phyloP scores from a whole-genome alignment of 345 rosid genomes.

The Combretum micranthum region DNA sequence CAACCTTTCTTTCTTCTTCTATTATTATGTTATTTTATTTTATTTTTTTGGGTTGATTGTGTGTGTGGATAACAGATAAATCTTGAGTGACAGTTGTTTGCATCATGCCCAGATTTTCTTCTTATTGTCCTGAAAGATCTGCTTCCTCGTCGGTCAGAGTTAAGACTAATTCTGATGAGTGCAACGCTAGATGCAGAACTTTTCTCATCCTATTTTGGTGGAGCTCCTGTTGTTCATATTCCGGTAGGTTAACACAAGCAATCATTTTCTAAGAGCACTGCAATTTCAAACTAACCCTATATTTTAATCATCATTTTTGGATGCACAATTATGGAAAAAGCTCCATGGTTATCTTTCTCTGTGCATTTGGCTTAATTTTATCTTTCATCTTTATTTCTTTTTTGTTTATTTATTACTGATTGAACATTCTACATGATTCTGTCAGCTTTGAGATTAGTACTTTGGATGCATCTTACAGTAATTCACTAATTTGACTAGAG shows the following conservation, averaged over 20 bases:
- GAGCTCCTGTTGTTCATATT: conserved; percentile 63
- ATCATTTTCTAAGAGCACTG: not conserved
- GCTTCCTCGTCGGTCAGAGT: conserved; percentile 74
- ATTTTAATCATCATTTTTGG: no score
- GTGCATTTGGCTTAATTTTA: no score
- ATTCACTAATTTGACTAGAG: no score
- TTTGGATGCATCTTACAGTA: no score
- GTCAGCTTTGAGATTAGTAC: no score
- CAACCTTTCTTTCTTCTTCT: conserved; percentile 18
- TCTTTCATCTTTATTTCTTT: no score
- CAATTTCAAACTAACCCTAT: not conserved
- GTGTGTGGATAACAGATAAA: conserved; percentile 7
- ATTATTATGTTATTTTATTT: not conserved
- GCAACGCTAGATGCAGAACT: conserved; percentile 93
- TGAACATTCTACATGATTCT: no score
- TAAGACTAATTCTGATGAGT: conserved; percentile 89
- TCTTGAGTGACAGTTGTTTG: no score
- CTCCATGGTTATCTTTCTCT: no score
- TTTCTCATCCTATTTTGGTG: conserved; percentile 82
- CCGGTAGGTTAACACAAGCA: conserved; percentile 53
- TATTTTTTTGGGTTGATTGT: conserved; percentile 2
- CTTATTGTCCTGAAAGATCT: conserved; percentile 92
- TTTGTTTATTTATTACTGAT: no score
- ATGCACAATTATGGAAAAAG: no score
- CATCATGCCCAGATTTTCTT: conserved; percentile 57